phyloP scores from a whole-genome alignment of 129 eudicot genomes.

The Ambrosia trifida region DNA sequence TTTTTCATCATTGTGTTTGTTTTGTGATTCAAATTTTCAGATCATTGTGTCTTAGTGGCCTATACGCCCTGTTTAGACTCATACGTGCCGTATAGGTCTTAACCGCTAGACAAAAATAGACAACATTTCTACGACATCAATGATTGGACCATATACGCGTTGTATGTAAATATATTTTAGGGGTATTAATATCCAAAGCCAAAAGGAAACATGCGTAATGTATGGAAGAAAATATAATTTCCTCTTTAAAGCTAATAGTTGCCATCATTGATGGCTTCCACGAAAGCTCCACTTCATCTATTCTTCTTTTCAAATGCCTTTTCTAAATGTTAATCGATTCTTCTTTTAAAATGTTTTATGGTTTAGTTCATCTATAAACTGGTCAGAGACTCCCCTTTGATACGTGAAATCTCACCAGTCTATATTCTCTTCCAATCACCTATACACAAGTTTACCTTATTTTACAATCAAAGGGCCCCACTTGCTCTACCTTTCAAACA shows the following conservation, averaged over 20 bases:
- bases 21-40: too few relatives aligned
- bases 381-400: not conserved
- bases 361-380: not conserved
- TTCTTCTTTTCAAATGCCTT: constrained; percentile 11
- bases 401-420: constrained; percentile 20
- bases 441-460: constrained; percentile 16
- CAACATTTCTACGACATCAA: too few relatives aligned
- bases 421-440: constrained; percentile 20
- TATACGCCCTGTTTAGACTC: too few relatives aligned
- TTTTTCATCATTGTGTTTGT: too few relatives aligned
- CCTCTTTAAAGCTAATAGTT: constrained; percentile 10
- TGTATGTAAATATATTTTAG: too few relatives aligned
- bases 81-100: too few relatives aligned
- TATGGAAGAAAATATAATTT: not conserved
- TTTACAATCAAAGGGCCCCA: constrained; percentile 37
- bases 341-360: constrained; percentile 20
- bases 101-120: too few relatives aligned
- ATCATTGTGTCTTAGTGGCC: too few relatives aligned
- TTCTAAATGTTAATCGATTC: constrained; percentile 9
- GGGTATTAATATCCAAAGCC: too few relatives aligned
- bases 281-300: constrained; percentile 32
- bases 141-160: too few relatives aligned
- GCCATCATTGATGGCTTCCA: constrained; percentile 19
- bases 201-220: too few relatives aligned
- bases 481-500: constrained; percentile 25